A percentile compares a stretch with the other conserved stretches of the same genome.
phyloP scores from a whole-genome alignment of 1,139 yeast genomes.

The Pichia sp. region DNA sequence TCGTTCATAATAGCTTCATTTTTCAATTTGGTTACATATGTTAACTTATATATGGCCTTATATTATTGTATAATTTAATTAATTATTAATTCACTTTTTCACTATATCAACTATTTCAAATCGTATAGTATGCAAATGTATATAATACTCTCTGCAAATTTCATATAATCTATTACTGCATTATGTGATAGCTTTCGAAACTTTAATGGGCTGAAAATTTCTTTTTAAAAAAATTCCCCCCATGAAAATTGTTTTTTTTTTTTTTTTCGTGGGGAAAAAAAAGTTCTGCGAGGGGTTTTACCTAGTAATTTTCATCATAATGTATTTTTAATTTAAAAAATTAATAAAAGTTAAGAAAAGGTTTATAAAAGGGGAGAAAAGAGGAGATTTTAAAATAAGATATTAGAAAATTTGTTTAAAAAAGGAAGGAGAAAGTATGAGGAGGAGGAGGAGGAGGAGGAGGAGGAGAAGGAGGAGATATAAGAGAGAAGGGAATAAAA shows the following conservation, averaged over 20 bases:
- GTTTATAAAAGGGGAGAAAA: not conserved
- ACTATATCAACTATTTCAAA: no score
- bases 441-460: constrained; percentile 1
- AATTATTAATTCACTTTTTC: not conserved
- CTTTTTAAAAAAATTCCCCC: no score
- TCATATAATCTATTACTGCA: no score
- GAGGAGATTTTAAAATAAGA: not conserved
- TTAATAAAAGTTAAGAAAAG: not conserved
- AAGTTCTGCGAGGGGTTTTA: no score
- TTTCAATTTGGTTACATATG: not conserved
- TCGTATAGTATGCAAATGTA: no score
- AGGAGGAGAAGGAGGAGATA: not conserved
- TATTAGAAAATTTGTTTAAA: not conserved
- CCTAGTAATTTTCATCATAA: no score
- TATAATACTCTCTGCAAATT: no score
- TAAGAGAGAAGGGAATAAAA: not conserved
- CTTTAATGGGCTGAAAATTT: no score
- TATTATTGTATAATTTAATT: not conserved
- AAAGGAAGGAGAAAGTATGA: constrained; percentile 1
- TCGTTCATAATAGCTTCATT: not conserved
- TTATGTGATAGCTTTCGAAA: no score
- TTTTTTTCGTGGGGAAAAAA: no score
- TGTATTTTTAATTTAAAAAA: not conserved
- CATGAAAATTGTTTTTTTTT: no score
- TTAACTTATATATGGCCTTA: not conserved